phyloP scores from a whole-genome alignment of 2,329 filamentous ascomycete species.

The Metarhizium sp. region DNA sequence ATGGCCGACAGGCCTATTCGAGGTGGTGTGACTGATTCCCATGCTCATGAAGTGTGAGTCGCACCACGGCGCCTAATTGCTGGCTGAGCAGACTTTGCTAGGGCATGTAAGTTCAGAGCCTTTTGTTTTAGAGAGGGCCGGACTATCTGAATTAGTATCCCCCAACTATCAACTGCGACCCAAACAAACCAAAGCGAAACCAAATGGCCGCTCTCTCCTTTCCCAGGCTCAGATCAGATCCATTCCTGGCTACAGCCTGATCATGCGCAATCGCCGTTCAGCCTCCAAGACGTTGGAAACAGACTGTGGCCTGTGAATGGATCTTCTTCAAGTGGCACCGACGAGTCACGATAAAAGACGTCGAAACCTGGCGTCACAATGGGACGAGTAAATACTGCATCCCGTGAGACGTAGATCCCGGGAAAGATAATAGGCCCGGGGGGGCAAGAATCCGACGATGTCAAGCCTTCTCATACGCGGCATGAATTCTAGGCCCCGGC shows the following conservation, averaged over 20 bases:
- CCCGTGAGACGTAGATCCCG: not conserved
- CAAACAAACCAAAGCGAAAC: not conserved
- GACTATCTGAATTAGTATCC: not conserved
- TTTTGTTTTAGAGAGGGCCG: not conserved
- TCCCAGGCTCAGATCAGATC: not conserved
- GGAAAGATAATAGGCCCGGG: not conserved
- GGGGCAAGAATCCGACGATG: not conserved
- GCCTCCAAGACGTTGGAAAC: not conserved
- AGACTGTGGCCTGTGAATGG: not conserved
- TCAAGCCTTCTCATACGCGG: not conserved
- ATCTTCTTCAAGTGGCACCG: not conserved
- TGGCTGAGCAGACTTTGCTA: not conserved
- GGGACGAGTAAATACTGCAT: not conserved
- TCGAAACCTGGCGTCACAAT: not conserved
- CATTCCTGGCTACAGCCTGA: not conserved
- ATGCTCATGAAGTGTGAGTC: not conserved
- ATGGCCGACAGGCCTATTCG: not conserved
- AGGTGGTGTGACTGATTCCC: conserved; percentile 5
- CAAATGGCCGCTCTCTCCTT: not conserved
- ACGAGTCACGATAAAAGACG: not conserved
- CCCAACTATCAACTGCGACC: not conserved
- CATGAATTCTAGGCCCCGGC: not conserved
- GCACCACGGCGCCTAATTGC: conserved; percentile 4
- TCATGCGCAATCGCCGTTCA: not conserved
- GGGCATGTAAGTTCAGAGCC: not conserved